Evolutionary conservation across 2,329 filamentous ascomycete species (phyloP).

Genomic region (Aspergillus hiratsukae): DNA sequence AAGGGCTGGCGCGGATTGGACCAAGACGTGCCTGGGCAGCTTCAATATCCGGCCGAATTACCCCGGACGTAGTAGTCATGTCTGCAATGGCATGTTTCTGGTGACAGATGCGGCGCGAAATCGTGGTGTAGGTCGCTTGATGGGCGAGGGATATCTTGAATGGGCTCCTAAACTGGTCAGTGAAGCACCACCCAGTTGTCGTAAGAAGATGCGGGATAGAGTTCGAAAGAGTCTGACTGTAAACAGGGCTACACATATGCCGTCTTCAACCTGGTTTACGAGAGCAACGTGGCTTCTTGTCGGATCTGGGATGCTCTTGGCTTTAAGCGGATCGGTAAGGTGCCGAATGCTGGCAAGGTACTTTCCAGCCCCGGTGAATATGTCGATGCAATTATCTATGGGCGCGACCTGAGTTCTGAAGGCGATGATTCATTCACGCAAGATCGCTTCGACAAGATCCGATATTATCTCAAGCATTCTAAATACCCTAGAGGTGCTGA

Average conservation of each 20-base stretch:
- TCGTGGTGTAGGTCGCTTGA: slow-evolving; percentile 68
- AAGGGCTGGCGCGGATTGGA: slow-evolving; percentile 65
- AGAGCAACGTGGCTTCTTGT: slow-evolving; percentile 86
- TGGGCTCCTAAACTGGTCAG: slow-evolving; percentile 64
- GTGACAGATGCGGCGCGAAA: slow-evolving; percentile 70
- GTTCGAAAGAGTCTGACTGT: slow-evolving; percentile 15
- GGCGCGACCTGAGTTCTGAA: slow-evolving; percentile 58
- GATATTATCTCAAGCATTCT: slow-evolving; percentile 91
- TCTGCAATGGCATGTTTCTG: slow-evolving; percentile 73
- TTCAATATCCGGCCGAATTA: slow-evolving; percentile 96
- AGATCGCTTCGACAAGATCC: slow-evolving; percentile 97
- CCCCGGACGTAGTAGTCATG: slow-evolving; percentile 81
- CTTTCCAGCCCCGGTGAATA: slow-evolving; percentile 64
- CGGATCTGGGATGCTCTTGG: slow-evolving; percentile 88
- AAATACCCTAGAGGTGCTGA: slow-evolving; percentile 92
- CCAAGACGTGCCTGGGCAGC: slow-evolving; percentile 75
- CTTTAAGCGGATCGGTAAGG: slow-evolving; percentile 85
- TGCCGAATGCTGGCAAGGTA: slow-evolving; percentile 67
- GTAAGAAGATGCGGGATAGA: neutral
- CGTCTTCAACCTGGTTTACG: slow-evolving; percentile 91
- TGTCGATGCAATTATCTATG: slow-evolving; percentile 75
- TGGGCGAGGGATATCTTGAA: slow-evolving; percentile 73
- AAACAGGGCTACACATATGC: slow-evolving; percentile 76
- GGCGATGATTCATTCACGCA: slow-evolving; percentile 82
- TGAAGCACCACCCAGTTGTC: slow-evolving; percentile 2